Conservation (phyloP, 176 grass and related monocot genomes). For the Oryza rufipogon region DNA sequence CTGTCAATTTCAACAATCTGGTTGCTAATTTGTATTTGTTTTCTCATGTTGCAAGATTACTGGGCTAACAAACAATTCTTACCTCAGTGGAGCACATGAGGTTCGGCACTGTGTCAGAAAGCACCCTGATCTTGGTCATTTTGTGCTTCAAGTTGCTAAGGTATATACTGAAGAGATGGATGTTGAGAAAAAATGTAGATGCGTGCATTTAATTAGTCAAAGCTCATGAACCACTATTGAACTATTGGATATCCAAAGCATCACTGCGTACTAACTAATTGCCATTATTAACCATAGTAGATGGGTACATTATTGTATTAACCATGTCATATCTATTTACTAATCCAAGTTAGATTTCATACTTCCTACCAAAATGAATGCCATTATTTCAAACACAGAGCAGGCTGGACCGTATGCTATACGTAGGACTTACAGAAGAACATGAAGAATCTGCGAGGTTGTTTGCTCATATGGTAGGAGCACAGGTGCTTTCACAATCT, state of each 20-base stretch:
- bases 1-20: slow-evolving; percentile 14
- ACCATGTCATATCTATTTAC: slow-evolving; percentile 28
- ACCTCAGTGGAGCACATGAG: slow-evolving; percentile 64
- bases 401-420: slow-evolving; percentile 90
- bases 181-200: not conserved
- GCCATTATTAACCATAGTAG: not conserved
- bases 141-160: slow-evolving; percentile 94
- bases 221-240: not conserved
- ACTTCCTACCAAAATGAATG: slow-evolving; percentile 30
- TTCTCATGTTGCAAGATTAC: slow-evolving; percentile 60
- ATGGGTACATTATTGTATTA: not conserved
- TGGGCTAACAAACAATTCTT: slow-evolving; percentile 95
- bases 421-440: slow-evolving; percentile 87
- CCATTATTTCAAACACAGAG: slow-evolving; percentile 57
- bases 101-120: slow-evolving; percentile 81
- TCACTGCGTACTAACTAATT: slow-evolving; percentile 6
- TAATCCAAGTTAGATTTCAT: slow-evolving; percentile 10
- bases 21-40: slow-evolving; percentile 8
- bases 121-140: slow-evolving; percentile 73
- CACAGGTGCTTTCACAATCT: slow-evolving; percentile 89
- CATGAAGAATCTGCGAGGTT: slow-evolving; percentile 91
- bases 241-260: slow-evolving; percentile 14
- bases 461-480: slow-evolving; percentile 96
- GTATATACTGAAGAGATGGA: slow-evolving; percentile 47
- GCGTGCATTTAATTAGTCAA: slow-evolving; percentile 22